These are phyloP conservation scores for Acacia acuminata DNA, from an alignment of 306 rosid species.

Conservation along the genomic window DNA sequence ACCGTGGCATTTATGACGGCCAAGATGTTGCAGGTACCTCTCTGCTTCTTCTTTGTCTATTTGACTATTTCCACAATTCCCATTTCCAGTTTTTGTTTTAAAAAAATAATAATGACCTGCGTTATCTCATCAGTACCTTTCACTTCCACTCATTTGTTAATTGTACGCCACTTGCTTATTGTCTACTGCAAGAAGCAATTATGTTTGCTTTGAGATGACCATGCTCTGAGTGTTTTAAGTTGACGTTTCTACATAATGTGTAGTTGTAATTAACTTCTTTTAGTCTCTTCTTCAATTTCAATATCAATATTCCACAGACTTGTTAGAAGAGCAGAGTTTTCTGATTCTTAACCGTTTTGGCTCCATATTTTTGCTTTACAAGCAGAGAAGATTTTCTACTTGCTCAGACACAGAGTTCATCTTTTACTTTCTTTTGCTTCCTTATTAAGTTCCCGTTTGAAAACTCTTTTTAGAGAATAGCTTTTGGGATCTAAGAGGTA, in stretches of 20 bases:
- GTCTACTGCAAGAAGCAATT: conserved; percentile 3
- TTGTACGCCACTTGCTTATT: not conserved
- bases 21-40: conserved; percentile 82
- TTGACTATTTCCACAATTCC: not conserved
- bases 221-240: conserved; percentile 13
- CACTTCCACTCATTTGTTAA: conserved; percentile 24
- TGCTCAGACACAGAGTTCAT: conserved; percentile 8
- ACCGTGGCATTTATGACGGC: conserved; percentile 93
- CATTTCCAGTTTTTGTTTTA: conserved; percentile 1
- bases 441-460: conserved; percentile 6
- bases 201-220: conserved; percentile 29
- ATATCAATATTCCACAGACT: conserved; percentile 7
- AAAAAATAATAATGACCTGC: not conserved
- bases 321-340: not conserved
- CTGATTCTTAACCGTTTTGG: not conserved
- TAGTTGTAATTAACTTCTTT: not conserved
- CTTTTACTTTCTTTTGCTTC: conserved; percentile 7
- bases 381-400: conserved; percentile 2
- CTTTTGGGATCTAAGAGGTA: no score
- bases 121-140: conserved; percentile 24
- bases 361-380: conserved; percentile 10
- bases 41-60: not conserved
- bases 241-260: conserved; percentile 19
- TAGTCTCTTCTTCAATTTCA: not conserved
- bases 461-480: no score